Evolutionary conservation across 768 basidiomycete genomes (phyloP).

Genomic region (Pleurotus tuoliensis): DNA sequence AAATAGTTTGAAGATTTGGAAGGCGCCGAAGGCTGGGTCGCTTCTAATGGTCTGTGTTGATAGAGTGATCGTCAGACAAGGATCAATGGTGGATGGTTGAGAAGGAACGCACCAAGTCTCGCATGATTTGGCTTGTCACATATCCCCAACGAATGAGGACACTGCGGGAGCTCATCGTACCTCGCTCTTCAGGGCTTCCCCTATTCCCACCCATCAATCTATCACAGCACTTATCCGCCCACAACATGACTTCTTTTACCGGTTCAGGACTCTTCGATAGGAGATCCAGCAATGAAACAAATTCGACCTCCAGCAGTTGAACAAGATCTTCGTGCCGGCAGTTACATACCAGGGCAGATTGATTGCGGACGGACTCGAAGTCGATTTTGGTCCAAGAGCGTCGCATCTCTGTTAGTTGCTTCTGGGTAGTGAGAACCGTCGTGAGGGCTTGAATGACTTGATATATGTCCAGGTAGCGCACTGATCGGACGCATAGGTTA

Average conservation of each 20-base stretch:
- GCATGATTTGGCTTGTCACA: constrained; percentile 90
- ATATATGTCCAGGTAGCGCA: constrained; percentile 89
- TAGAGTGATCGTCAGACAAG: not conserved
- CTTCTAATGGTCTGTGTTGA: constrained; percentile 76
- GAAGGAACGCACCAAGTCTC: constrained; percentile 66
- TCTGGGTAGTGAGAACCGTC: constrained; percentile 85
- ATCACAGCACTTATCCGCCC: constrained; percentile 91
- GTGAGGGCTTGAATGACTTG: constrained; percentile 87
- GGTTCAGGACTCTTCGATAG: constrained; percentile 72
- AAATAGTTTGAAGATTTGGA: constrained; percentile 89
- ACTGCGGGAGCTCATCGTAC: constrained; percentile 82
- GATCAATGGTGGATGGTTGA: constrained; percentile 5
- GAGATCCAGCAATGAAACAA: constrained; percentile 70
- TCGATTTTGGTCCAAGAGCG: constrained; percentile 86
- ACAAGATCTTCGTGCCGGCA: constrained; percentile 88
- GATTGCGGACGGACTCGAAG: constrained; percentile 88
- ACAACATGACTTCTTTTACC: constrained; percentile 82
- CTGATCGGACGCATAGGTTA: constrained; percentile 31
- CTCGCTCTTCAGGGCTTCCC: constrained; percentile 61
- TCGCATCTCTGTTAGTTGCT: constrained; percentile 82
- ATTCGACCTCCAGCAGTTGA: constrained; percentile 82
- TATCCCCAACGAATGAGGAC: constrained; percentile 90
- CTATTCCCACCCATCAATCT: constrained; percentile 71
- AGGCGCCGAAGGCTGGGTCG: constrained; percentile 89
- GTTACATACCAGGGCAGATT: constrained; percentile 90